Evolutionary conservation across 768 basidiomycete species (phyloP).

Genomic region (Leccinum variicolor): DNA sequence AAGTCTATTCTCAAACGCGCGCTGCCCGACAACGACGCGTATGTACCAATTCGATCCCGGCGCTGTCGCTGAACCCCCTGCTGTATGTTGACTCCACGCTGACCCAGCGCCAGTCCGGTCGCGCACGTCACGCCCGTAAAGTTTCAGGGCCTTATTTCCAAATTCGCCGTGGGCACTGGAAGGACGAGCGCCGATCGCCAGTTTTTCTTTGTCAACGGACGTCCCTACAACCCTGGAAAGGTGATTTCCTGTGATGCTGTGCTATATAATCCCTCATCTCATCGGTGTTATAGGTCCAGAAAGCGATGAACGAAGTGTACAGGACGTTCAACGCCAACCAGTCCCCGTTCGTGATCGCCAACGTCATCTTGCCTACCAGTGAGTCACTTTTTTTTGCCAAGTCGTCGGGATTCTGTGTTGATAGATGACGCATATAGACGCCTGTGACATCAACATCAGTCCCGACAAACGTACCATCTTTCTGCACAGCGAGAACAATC

Average conservation of each 20-base stretch:
- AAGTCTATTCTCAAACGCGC: conserved; percentile 29
- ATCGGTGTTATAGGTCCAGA: conserved; percentile 59
- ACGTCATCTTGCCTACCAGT: conserved; percentile 83
- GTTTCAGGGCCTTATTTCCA: conserved; percentile 81
- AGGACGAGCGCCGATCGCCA: conserved; percentile 81
- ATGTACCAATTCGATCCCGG: conserved; percentile 1
- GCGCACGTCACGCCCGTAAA: conserved; percentile 38
- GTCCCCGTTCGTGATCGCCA: conserved; percentile 76
- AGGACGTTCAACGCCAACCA: conserved; percentile 75
- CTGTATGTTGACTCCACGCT: conserved; percentile 1
- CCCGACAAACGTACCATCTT: conserved; percentile 97
- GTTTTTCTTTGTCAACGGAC: conserved; percentile 89
- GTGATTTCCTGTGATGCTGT: conserved; percentile 33
- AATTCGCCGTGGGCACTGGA: conserved; percentile 72
- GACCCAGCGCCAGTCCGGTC: conserved; percentile 7
- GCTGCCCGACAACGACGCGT: conserved; percentile 20
- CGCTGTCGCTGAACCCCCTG: neutral
- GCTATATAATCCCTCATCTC: neutral
- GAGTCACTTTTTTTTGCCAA: conserved; percentile 17
- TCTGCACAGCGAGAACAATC: conserved; percentile 78
- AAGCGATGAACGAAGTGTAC: conserved; percentile 91
- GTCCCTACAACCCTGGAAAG: conserved; percentile 80
- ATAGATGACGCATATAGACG: conserved; percentile 41
- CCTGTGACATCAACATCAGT: conserved; percentile 90
- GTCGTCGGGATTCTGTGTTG: neutral